A percentile compares a stretch with the other conserved stretches of the same genome.
phyloP scores from a whole-genome alignment of 345 rosid species.

The Aquilaria sinensis region DNA sequence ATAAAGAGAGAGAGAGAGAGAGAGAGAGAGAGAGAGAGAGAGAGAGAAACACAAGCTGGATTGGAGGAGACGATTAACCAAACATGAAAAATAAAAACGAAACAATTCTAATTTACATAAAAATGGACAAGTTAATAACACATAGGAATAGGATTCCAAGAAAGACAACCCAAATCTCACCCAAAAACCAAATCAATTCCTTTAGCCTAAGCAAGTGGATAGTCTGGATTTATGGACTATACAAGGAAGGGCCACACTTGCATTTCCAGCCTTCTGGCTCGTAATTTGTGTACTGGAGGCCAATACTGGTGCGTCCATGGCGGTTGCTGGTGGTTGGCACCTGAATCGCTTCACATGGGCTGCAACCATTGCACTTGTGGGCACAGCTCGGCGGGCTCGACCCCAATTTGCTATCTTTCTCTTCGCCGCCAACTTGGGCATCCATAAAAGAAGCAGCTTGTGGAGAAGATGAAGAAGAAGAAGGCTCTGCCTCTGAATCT shows the following conservation, averaged over 20 bases:
- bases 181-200: background rate
- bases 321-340: slow-evolving; percentile 44
- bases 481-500: background rate
- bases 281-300: slow-evolving; percentile 57
- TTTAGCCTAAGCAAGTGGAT: background rate
- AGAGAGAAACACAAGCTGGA: background rate
- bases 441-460: background rate
- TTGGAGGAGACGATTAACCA: background rate
- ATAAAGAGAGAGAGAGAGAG: background rate
- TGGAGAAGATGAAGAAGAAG: background rate
- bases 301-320: slow-evolving; percentile 18
- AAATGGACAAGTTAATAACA: background rate
- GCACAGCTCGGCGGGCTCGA: slow-evolving; percentile 80
- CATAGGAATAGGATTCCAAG: background rate
- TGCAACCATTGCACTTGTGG: slow-evolving; percentile 70
- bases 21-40: background rate
- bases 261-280: slow-evolving; percentile 91
- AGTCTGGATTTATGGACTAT: slow-evolving; percentile 31
- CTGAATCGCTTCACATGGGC: slow-evolving; percentile 69
- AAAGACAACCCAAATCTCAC: background rate
- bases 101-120: background rate
- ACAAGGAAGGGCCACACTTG: slow-evolving; percentile 62
- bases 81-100: background rate
- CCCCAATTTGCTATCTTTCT: slow-evolving; percentile 38
- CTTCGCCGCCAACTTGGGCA: background rate